A percentile compares a stretch with the other conserved stretches of the same genome.
These are phyloP conservation scores for Warburgia ugandensis DNA, from an alignment of 164 flowering plant species.

Conservation along the genomic window DNA sequence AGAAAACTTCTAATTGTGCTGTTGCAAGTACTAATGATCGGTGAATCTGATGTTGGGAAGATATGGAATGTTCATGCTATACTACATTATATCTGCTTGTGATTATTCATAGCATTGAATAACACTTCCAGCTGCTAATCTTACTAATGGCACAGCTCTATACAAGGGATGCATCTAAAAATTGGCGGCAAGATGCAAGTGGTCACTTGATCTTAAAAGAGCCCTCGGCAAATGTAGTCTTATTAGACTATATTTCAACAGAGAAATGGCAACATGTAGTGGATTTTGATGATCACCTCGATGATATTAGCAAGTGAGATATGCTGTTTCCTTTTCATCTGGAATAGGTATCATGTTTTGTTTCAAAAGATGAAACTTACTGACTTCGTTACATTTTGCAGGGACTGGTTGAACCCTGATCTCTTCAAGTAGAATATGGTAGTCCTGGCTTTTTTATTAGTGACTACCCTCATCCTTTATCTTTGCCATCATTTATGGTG, in stretches of 20 bases:
- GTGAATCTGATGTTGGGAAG: no score
- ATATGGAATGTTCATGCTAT: no score
- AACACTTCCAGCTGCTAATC: no score
- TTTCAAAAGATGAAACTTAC: background rate
- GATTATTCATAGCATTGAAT: no score
- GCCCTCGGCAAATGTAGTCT: conserved; percentile 71
- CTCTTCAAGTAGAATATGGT: conserved; percentile 48
- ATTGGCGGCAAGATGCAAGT: conserved; percentile 69
- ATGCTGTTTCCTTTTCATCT: background rate
- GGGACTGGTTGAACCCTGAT: conserved; percentile 85
- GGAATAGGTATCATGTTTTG: background rate
- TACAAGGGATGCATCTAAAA: conserved; percentile 68
- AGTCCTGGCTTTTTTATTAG: background rate
- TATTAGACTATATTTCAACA: conserved; percentile 65
- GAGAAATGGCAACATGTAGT: conserved; percentile 66
- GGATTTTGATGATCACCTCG: conserved; percentile 92
- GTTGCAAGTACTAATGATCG: no score
- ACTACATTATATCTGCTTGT: no score
- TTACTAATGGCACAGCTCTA: conserved; percentile 41
- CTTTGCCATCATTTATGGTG: no score
- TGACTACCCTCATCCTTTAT: no score
- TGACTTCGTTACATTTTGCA: conserved; percentile 15
- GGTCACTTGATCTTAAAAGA: conserved; percentile 48
- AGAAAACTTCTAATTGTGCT: no score
- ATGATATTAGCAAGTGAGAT: conserved; percentile 84